These are phyloP conservation scores for Eucalyptus curtisii DNA, from an alignment of 345 rosid species.

Conservation along the genomic window DNA sequence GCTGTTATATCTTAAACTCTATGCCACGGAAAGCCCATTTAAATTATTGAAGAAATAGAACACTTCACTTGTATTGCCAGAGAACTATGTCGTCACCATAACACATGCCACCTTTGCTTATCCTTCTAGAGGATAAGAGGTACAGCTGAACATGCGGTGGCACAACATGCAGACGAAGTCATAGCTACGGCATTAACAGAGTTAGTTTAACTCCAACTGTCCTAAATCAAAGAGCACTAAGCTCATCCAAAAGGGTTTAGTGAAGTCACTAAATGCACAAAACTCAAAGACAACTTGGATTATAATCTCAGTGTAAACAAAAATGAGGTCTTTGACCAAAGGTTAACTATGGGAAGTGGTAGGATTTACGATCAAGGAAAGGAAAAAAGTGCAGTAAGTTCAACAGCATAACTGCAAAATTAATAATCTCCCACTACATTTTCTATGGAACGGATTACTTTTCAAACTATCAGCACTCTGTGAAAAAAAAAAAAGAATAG, in stretches of 20 bases:
- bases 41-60: background rate
- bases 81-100: background rate
- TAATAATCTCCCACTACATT: background rate
- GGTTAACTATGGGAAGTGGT: background rate
- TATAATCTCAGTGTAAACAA: background rate
- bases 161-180: background rate
- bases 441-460: background rate
- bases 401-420: background rate
- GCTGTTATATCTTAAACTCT: background rate
- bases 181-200: background rate
- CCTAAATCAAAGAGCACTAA: background rate
- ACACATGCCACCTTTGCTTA: background rate
- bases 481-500: fast-evolving
- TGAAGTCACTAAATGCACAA: background rate
- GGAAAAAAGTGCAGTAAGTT: background rate
- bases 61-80: background rate
- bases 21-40: fast-evolving
- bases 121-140: background rate
- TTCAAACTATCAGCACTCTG: background rate
- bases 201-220: background rate
- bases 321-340: background rate
- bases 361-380: fast-evolving
- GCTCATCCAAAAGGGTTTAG: background rate
- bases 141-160: background rate
- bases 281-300: background rate